Percentiles rank a stretch among this genome's conserved stretches.
These are phyloP conservation scores for Pseudogymnoascus sp. DNA, from an alignment of 2,329 filamentous ascomycete genomes.

Conservation along the genomic window DNA sequence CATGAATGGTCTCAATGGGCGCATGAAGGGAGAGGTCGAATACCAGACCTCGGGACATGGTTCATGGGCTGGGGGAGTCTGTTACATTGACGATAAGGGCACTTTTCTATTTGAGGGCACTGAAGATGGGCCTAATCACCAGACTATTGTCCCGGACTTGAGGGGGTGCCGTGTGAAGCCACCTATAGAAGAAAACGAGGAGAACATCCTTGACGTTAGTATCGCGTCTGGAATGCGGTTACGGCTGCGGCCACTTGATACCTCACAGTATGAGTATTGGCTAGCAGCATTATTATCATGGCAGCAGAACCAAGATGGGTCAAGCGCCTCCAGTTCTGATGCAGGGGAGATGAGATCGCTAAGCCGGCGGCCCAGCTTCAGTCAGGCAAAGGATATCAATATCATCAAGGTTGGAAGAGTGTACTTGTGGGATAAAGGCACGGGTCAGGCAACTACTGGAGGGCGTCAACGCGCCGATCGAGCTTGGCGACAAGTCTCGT, in stretches of 20 bases:
- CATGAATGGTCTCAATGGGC: constrained; percentile 70
- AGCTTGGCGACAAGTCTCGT: constrained; percentile 82
- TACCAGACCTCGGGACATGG: constrained; percentile 56
- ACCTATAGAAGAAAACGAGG: constrained; percentile 39
- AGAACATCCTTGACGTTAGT: constrained; percentile 46
- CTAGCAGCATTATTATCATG: constrained; percentile 73
- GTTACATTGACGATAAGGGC: constrained; percentile 69
- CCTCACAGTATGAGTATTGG: constrained; percentile 69
- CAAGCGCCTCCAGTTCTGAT: constrained; percentile 2
- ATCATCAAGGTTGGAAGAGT: constrained; percentile 96
- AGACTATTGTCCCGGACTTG: constrained; percentile 62
- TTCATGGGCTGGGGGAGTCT: constrained; percentile 63
- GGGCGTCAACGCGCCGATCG: constrained; percentile 45
- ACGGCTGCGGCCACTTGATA: constrained; percentile 54
- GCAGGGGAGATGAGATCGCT: constrained; percentile 8
- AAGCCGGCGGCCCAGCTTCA: constrained; percentile 39
- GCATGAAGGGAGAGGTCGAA: constrained; percentile 71
- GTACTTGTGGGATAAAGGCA: constrained; percentile 80
- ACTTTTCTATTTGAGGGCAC: constrained; percentile 68
- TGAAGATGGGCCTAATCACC: constrained; percentile 55
- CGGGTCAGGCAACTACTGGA: constrained; percentile 41
- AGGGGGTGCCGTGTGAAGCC: constrained; percentile 63
- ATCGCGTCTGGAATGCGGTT: constrained; percentile 51
- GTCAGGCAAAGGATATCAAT: constrained; percentile 54
- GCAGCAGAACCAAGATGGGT: constrained; percentile 47